These are phyloP conservation scores for Botrytis cinerea DNA, from an alignment of 2,329 filamentous ascomycete species.

Conservation along the genomic window DNA sequence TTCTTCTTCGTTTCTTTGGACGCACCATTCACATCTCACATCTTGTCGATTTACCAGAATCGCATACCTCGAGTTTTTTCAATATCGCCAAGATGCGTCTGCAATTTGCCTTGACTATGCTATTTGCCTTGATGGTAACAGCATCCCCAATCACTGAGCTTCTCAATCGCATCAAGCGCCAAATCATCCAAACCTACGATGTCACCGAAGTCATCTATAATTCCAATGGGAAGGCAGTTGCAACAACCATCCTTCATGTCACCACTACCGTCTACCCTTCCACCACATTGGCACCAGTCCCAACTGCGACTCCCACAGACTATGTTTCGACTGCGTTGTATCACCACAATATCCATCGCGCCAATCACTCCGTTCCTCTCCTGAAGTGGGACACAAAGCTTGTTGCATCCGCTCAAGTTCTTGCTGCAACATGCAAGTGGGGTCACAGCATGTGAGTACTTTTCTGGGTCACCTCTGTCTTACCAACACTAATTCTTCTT, in stretches of 20 bases:
- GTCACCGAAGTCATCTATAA: constrained; percentile 22
- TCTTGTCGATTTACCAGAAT: constrained; percentile 10
- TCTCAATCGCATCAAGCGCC: constrained; percentile 7
- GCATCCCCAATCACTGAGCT: constrained; percentile 21
- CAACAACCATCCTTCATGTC: constrained; percentile 18
- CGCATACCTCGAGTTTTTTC: neutral
- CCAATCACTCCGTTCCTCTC: constrained; percentile 24
- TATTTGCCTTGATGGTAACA: constrained; percentile 19
- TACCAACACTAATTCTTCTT: neutral
- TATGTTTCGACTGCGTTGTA: constrained; percentile 24
- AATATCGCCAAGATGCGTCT: constrained; percentile 20
- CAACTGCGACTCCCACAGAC: constrained; percentile 23
- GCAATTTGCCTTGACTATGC: constrained; percentile 15
- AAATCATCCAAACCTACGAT: constrained; percentile 22
- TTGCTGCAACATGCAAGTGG: constrained; percentile 26
- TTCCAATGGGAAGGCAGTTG: constrained; percentile 16
- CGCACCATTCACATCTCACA: constrained; percentile 6
- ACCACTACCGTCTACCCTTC: constrained; percentile 25
- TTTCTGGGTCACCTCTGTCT: constrained; percentile 9
- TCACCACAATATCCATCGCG: constrained; percentile 25
- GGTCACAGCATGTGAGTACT: constrained; percentile 60
- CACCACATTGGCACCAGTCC: constrained; percentile 21
- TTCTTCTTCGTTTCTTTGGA: neutral
- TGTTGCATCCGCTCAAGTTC: constrained; percentile 24
- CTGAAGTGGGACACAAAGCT: constrained; percentile 19